These are phyloP conservation scores for Solanum bukasovii DNA, from an alignment of 257 asterid species.

Conservation along the genomic window DNA sequence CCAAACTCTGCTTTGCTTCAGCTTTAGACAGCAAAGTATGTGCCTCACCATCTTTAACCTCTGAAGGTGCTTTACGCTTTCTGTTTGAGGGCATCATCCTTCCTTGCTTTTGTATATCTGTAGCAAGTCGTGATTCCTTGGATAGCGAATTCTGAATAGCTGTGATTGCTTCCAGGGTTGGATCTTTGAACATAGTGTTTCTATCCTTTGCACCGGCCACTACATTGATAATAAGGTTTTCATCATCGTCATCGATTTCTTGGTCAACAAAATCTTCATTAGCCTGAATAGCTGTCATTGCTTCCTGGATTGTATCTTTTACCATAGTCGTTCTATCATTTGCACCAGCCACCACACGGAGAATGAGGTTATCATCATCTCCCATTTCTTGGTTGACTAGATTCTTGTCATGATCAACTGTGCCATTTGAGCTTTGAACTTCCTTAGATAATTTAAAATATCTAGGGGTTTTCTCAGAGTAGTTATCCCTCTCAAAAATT, in stretches of 20 bases:
- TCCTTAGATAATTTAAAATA: background rate
- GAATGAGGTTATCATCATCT: slow-evolving; percentile 65
- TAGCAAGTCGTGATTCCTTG: slow-evolving; percentile 2
- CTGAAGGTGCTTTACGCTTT: slow-evolving; percentile 35
- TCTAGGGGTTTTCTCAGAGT: too few relatives aligned
- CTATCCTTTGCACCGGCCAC: slow-evolving; percentile 27
- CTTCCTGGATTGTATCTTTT: slow-evolving; percentile 22
- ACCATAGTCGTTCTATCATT: slow-evolving; percentile 17
- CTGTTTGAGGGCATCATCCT: slow-evolving; percentile 20
- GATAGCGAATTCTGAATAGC: slow-evolving; percentile 20
- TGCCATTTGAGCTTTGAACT: slow-evolving; percentile 3
- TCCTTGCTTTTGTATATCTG: background rate
- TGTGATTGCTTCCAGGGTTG: slow-evolving; percentile 16
- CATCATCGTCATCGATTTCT: slow-evolving; percentile 46
- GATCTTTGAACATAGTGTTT: slow-evolving; percentile 21
- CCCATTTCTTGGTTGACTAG: slow-evolving; percentile 33
- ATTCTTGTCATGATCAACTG: slow-evolving; percentile 18
- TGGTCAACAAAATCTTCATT: slow-evolving; percentile 27
- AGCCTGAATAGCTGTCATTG: slow-evolving; percentile 28
- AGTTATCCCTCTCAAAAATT: too few relatives aligned
- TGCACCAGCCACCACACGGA: slow-evolving; percentile 38
- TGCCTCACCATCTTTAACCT: slow-evolving; percentile 6
- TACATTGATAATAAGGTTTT: slow-evolving; percentile 54
- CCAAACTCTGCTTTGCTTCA: slow-evolving; percentile 8
- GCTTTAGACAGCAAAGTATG: slow-evolving; percentile 1